A percentile compares a stretch with the other conserved stretches of the same genome.
Evolutionary conservation across 2,329 filamentous ascomycete genomes (phyloP).

Genomic region (Aurifilum marmelostoma): DNA sequence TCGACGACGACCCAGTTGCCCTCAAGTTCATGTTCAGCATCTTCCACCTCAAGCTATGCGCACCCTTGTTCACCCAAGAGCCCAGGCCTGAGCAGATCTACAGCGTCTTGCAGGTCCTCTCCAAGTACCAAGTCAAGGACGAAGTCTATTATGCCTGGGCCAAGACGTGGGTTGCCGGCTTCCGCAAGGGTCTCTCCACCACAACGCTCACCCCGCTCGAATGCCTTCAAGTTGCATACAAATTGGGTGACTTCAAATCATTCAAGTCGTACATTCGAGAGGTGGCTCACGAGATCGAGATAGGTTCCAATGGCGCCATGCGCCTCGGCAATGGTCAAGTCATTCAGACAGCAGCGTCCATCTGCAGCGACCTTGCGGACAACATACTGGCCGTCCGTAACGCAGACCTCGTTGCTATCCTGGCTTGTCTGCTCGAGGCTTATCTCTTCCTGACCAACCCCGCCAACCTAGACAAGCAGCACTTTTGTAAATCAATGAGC

Average conservation of each 20-base stretch:
- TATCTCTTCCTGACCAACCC: slow-evolving; percentile 20
- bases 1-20: slow-evolving; percentile 24
- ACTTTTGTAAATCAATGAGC: slow-evolving; percentile 25
- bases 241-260: slow-evolving; percentile 27
- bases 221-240: slow-evolving; percentile 19
- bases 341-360: slow-evolving; percentile 12
- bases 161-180: slow-evolving; percentile 20
- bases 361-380: slow-evolving; percentile 10
- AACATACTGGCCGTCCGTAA: slow-evolving; percentile 15
- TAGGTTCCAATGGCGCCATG: slow-evolving; percentile 10
- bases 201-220: slow-evolving; percentile 12
- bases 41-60: slow-evolving; percentile 23
- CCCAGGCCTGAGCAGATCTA: slow-evolving; percentile 21
- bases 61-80: slow-evolving; percentile 18
- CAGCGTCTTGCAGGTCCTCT: slow-evolving; percentile 17
- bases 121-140: slow-evolving; percentile 25
- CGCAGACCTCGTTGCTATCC: slow-evolving; percentile 12
- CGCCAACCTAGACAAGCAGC: not conserved
- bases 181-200: slow-evolving; percentile 11
- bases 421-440: slow-evolving; percentile 13
- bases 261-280: slow-evolving; percentile 21
- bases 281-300: slow-evolving; percentile 19
- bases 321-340: slow-evolving; percentile 8
- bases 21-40: slow-evolving; percentile 27
- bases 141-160: slow-evolving; percentile 20